Base-by-base conservation (phyloP, 768 basidiomycete genomes). In the Punctularia strigosozonata region DNA sequence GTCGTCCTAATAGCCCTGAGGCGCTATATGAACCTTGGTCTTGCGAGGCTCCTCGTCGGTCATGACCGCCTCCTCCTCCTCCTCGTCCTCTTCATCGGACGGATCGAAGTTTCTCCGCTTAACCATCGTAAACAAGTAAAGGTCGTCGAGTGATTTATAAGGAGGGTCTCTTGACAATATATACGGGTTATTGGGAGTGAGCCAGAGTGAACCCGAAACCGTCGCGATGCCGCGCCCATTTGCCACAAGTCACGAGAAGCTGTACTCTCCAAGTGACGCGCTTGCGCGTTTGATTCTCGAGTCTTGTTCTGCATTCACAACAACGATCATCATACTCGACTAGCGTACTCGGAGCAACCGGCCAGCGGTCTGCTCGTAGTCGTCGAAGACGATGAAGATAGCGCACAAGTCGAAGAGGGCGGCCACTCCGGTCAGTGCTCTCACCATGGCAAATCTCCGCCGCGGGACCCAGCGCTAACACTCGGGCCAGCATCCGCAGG, bases 341-440 rank as follows among this genome's bases (percentile, higher is more conserved):
- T n/a, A n/a, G n/a, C n/a, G n/a, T n/a, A n/a, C n/a, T n/a, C n/a
- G n/a, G n/a, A n/a, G n/a, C n/a, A n/a, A n/a, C n/a, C n/a, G n/a
- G n/a, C n/a, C n/a, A n/a, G n/a, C n/a, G n/a, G n/a, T 18, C 31
- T 48, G 37, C 40, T 54, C 62, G 69, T 65, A 61, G 50, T 60
- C 44, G 60, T 67, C 69, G 66, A 64, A 71, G 73, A 70, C 61
- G 51, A 91, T 91, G 88, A 88, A 82, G 75, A 88, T 91, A 62
- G 68, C 76, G 51, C 80, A 80, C 60, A 82, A 82, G 68, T 75
- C 83, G 36, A 88, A 84, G 76, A 81, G 77, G 65, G 75, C 75
- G 52, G 70, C 73, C 46, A 71, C 80, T 50, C 85, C 84, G 50
- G 87, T 87, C 55, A 58, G 77, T 68, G 36, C 37, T 42, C 39